A percentile compares a stretch with the other conserved stretches of the same genome.
phyloP scores from a whole-genome alignment of 2,329 filamentous ascomycete genomes.

The Lomentospora prolificans region DNA sequence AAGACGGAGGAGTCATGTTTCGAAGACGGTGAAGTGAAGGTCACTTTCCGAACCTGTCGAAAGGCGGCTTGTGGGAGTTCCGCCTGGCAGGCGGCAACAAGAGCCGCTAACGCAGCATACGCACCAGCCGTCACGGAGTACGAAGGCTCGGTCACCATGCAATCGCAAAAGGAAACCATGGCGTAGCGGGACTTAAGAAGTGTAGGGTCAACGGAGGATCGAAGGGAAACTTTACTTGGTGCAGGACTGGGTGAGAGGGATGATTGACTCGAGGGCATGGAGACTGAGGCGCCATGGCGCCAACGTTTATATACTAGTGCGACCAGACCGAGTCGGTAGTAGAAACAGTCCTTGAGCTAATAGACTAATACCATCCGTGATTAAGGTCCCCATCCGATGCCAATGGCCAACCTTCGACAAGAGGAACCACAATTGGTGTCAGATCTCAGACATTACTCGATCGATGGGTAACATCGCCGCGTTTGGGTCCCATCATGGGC shows the following conservation, averaged over 20 bases:
- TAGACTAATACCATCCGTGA: not conserved
- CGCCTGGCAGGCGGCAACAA: not conserved
- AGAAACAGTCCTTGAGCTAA: not conserved
- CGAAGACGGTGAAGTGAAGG: slow-evolving; percentile 20
- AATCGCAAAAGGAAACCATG: not conserved
- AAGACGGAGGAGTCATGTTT: slow-evolving; percentile 23
- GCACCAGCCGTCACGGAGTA: not conserved
- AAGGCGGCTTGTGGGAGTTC: slow-evolving; percentile 14
- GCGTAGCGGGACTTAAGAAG: not conserved
- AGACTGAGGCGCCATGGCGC: slow-evolving; percentile 1
- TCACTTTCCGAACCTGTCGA: slow-evolving; percentile 17
- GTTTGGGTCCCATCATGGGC: not conserved
- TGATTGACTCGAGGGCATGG: slow-evolving; percentile 14
- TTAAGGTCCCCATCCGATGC: not conserved
- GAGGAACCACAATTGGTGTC: not conserved
- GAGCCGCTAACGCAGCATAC: not conserved
- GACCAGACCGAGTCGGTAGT: not conserved
- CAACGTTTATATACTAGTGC: not conserved
- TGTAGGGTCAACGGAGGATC: not conserved
- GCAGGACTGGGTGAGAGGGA: too few species aligned
- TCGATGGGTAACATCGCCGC: not conserved
- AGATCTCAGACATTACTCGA: not conserved
- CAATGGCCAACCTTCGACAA: not conserved
- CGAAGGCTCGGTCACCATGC: not conserved
- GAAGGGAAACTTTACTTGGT: too few species aligned